These are phyloP conservation scores for Tilletiopsis washingtonensis DNA, from an alignment of 1,284 basidiomycete genomes.

Conservation along the genomic window DNA sequence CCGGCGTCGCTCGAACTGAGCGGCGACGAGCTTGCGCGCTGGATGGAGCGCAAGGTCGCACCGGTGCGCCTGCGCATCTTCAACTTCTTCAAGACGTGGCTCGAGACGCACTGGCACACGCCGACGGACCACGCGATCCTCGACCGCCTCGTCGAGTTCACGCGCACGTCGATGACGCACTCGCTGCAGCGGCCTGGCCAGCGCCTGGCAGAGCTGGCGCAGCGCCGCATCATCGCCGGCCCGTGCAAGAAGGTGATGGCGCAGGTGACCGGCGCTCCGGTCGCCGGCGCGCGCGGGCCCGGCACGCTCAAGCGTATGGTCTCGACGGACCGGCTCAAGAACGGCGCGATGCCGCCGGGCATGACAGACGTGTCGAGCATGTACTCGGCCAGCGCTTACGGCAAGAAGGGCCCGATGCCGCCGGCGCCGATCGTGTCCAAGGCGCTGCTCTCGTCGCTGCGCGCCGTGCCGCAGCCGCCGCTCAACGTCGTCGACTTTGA, in stretches of 20 bases:
- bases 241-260: slow-evolving; percentile 13
- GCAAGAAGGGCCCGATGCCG: slow-evolving; percentile 25
- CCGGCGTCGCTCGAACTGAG: slow-evolving; percentile 49
- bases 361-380: slow-evolving; percentile 28
- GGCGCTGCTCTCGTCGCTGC: slow-evolving; percentile 55
- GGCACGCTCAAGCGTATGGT: slow-evolving; percentile 39
- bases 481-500: slow-evolving; percentile 80
- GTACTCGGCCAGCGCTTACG: slow-evolving; percentile 19
- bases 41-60: slow-evolving; percentile 76
- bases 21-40: slow-evolving; percentile 61
- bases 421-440: slow-evolving; percentile 72
- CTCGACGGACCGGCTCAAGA: slow-evolving; percentile 43
- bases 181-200: slow-evolving; percentile 62
- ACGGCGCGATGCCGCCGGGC: slow-evolving; percentile 8
- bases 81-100: slow-evolving; percentile 86
- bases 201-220: slow-evolving; percentile 65
- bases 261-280: slow-evolving; percentile 17
- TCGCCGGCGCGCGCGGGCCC: slow-evolving; percentile 19
- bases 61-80: slow-evolving; percentile 82
- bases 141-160: slow-evolving; percentile 59
- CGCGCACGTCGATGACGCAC: slow-evolving; percentile 57
- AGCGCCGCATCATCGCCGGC: slow-evolving; percentile 49
- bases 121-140: slow-evolving; percentile 51
- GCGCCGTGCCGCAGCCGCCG: slow-evolving; percentile 48
- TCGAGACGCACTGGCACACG: slow-evolving; percentile 79